Evolutionary conservation across 768 basidiomycete genomes (phyloP).

Genomic region (Agaricus bisporus): DNA sequence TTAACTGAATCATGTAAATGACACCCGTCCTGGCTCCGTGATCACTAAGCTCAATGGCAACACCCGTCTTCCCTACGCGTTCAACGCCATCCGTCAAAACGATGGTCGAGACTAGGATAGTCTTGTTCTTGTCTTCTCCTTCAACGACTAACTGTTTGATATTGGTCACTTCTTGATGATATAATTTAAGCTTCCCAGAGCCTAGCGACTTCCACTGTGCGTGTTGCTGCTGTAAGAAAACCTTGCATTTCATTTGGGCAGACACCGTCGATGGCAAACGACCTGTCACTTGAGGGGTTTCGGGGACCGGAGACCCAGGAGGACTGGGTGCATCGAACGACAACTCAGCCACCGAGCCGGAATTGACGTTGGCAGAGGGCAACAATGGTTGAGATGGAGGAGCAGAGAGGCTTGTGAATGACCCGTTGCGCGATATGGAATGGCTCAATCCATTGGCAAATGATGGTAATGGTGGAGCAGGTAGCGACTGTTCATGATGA

Average conservation of each 20-base stretch:
- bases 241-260: conserved; percentile 96
- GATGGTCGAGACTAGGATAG: conserved; percentile 88
- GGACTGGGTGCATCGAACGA: conserved; percentile 73
- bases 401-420: conserved; percentile 31
- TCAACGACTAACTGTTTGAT: conserved; percentile 96
- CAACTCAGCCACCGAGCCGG: conserved; percentile 43
- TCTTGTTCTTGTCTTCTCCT: conserved; percentile 68
- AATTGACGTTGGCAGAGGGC: conserved; percentile 58
- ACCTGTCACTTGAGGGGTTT: conserved; percentile 45
- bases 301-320: conserved; percentile 71
- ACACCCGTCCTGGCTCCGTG: conserved; percentile 88
- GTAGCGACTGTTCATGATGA: conserved; percentile 31
- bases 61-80: conserved; percentile 96
- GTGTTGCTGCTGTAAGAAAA: conserved; percentile 92
- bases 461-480: conserved; percentile 37
- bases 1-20: conserved; percentile 94
- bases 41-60: conserved; percentile 94
- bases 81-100: conserved; percentile 96
- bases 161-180: conserved; percentile 77
- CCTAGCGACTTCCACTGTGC: conserved; percentile 98
- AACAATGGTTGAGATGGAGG: conserved; percentile 48
- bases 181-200: conserved; percentile 80
- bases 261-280: conserved; percentile 75
- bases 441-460: conserved; percentile 32
- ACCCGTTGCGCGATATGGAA: conserved; percentile 30